Conservation (phyloP, 2,329 filamentous ascomycete genomes). For the Ciborinia camelliae region DNA sequence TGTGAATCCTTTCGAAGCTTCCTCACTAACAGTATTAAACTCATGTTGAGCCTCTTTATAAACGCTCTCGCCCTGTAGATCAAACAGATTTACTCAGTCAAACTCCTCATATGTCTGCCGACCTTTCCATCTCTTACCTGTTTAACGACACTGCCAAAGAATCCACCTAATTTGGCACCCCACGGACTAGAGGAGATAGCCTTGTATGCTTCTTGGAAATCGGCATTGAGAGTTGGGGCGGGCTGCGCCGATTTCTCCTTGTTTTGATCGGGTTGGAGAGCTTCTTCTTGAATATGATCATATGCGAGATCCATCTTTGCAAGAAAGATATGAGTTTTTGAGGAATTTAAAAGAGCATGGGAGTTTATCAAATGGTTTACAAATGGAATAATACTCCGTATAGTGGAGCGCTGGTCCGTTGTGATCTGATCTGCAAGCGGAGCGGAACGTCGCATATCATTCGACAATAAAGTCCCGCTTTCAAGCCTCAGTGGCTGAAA, state of each 20-base stretch:
- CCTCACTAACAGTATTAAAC: slow-evolving; percentile 71
- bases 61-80: slow-evolving; percentile 65
- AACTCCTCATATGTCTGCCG: neutral
- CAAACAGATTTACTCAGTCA: slow-evolving; percentile 8
- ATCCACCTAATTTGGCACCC: slow-evolving; percentile 83
- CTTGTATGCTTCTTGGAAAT: slow-evolving; percentile 93
- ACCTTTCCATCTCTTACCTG: slow-evolving; percentile 56
- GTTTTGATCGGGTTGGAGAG: slow-evolving; percentile 54
- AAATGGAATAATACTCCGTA: neutral
- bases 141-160: slow-evolving; percentile 89
- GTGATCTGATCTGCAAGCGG: slow-evolving; percentile 8
- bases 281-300: slow-evolving; percentile 90
- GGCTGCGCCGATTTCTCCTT: slow-evolving; percentile 45
- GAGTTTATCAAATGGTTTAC: neutral
- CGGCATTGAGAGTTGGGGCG: slow-evolving; percentile 67
- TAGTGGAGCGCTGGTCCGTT: slow-evolving; percentile 1
- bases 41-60: slow-evolving; percentile 88
- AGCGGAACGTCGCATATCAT: neutral
- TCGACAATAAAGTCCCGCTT: neutral
- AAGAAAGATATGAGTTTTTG: neutral
- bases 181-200: slow-evolving; percentile 88
- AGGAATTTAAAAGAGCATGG: neutral
- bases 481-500: slow-evolving; percentile 13
- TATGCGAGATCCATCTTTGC: slow-evolving; percentile 86
- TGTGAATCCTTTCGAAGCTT: slow-evolving; percentile 77